Evolutionary conservation across 2,329 filamentous ascomycete genomes (phyloP), one percentile per base, ranked within the genome.

Genomic region (Talaromyces albobiverticillius): DNA sequence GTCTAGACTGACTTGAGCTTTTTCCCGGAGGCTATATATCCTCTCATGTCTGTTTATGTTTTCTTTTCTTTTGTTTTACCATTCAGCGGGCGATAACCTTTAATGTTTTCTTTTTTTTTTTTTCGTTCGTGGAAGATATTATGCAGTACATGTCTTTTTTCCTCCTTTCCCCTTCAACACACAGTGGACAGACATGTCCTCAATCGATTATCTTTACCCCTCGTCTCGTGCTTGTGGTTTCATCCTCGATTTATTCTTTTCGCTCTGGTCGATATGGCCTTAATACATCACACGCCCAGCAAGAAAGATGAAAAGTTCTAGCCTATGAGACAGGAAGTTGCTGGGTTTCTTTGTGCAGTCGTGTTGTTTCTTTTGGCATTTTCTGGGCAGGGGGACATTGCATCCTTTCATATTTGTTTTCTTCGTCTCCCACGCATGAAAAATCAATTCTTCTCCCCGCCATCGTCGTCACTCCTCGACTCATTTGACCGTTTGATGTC

Each of bases 41-140:
- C 9, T 2, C n/a, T 7, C 36, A 23, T 47, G 20, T 29, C 34
- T 41, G 20, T 34, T 43, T n/a, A 34, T 45, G 43, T 18, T 29
- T 22, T 32, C 34, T n/a, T 31, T 46, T 34, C 10, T 23, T 38
- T 13, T 40, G 18, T 40, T 40, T 40, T 32, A 50, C 47, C 48
- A 36, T 51, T 48, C 49, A 55, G 53, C 53, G 48, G 48, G 50
- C 50, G 50, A 52, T 52, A 52, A 52, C 46, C 5, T 50, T 36
- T 55, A 48, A 51, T 41, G 22, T 53, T 47, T 5, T 20, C 26
- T 45, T 25, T 16, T 38, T 14, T 41, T 13, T 34, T 51, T 45
- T 46, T 54, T 31, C 38, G 48, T 42, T 54, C 46, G 40, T 45
- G 45, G 26, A 54, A 50, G 42, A 54, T 51, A 54, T 50, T 46